Evolutionary conservation across 768 basidiomycete species (phyloP), one percentile per base, ranked within the genome.

Genomic region (Antrodiella citrinella): DNA sequence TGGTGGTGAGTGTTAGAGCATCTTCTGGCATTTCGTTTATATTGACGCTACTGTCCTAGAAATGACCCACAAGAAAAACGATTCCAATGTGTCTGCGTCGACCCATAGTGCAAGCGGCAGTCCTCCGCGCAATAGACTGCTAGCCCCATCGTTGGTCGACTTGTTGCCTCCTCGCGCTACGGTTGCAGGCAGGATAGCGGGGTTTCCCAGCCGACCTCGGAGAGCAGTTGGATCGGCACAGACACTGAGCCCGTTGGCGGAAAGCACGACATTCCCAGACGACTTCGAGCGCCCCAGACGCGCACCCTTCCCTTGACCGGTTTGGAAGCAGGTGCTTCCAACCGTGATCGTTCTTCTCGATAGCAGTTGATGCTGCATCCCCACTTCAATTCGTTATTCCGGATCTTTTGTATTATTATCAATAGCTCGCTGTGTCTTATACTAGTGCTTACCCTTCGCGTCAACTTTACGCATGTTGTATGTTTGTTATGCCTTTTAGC

Each of bases 261-360:
- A 55, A 35, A 52, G 21, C 44, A 21, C 24, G 47, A 51, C 55
- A 15, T 35, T 15, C 35, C 49, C 55, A 30, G 52, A 54, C 45
- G 48, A 52, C 35, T 67, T 64, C 56, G 71, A 74, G 50, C 65
- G 68, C 44, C 73, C 71, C 47, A 61, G 76, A 54, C 69, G 73
- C 19, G 69, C 76, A 24, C 75, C 73, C n/a, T 15, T n/a, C 4
- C 44, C 50, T 35, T 35, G 7, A 35, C 30, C 15, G 30, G 7
- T 35, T 35, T 35, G 30, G 30, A 35, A 35, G 15, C 7, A 35
- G 30, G 7, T 35, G 30, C 15, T 35, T 7, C 7, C 30, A n/a
- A n/a, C n/a, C n/a, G n/a, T n/a, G n/a, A n/a, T n/a, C n/a, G n/a
- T n/a, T n/a, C n/a, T n/a, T n/a, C n/a, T 35, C 30, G 30, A 35